These are phyloP conservation scores for Lasiodiplodia citricola DNA, from an alignment of 2,329 filamentous ascomycete genomes.

Conservation along the genomic window DNA sequence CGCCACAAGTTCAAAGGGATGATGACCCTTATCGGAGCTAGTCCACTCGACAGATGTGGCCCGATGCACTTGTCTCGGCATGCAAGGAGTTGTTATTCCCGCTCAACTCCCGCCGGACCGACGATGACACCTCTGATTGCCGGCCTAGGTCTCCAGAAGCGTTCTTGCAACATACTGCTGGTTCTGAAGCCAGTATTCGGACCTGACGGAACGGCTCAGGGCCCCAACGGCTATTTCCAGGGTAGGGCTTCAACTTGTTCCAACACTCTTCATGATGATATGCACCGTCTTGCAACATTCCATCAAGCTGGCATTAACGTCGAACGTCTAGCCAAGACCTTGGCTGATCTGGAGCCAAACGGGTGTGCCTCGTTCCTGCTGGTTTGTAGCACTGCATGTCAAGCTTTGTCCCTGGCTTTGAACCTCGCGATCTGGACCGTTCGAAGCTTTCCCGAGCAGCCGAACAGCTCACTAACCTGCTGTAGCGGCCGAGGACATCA, in stretches of 20 bases:
- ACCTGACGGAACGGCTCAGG: not conserved
- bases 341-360: constrained; percentile 21
- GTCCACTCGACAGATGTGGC: not conserved
- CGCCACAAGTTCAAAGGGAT: not conserved
- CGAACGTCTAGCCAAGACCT: constrained; percentile 21
- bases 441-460: not conserved
- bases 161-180: not conserved
- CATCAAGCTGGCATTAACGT: not conserved
- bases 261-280: not conserved
- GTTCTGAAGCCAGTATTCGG: no score
- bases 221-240: not conserved
- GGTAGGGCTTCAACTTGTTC: not conserved
- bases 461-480: not conserved
- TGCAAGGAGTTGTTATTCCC: constrained; percentile 20
- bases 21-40: not conserved
- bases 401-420: not conserved
- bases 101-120: not conserved
- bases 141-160: not conserved
- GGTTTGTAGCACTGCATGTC: constrained; percentile 12
- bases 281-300: not conserved
- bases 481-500: not conserved
- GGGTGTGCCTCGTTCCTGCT: not conserved
- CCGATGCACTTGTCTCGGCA: not conserved
- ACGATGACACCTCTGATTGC: no score
- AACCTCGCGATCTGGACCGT: not conserved